Evolutionary conservation across 768 basidiomycete genomes (phyloP).

Genomic region (Leucosporidium yakuticum): DNA sequence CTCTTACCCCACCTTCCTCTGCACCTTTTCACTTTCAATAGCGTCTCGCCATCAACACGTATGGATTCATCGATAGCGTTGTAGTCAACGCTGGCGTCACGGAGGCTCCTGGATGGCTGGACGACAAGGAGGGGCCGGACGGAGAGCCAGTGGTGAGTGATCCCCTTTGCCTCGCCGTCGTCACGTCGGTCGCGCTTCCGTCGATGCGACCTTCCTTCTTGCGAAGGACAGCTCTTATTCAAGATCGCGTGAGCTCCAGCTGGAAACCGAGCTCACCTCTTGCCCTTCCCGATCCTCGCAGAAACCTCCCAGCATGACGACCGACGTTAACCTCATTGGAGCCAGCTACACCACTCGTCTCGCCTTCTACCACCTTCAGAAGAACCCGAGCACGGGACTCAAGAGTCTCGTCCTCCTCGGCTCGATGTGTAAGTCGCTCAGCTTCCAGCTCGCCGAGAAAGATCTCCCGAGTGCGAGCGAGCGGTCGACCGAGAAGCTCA

Average conservation of each 20-base stretch:
- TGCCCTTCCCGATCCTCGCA: constrained; percentile 7
- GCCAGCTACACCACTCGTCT: constrained; percentile 53
- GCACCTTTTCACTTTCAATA: not conserved
- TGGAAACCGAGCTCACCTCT: not conserved
- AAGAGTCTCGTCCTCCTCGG: constrained; percentile 55
- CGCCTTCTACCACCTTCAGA: constrained; percentile 51
- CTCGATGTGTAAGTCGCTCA: constrained; percentile 50
- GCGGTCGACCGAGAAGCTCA: no score
- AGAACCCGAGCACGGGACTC: constrained; percentile 17
- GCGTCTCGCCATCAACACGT: constrained; percentile 17
- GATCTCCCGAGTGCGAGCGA: no score
- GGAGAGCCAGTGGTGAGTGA: constrained; percentile 46
- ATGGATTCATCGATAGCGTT: constrained; percentile 39
- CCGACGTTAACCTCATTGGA: constrained; percentile 53
- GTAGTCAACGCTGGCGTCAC: constrained; percentile 47
- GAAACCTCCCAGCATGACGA: constrained; percentile 49
- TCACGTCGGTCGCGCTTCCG: no score
- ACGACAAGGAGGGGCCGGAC: constrained; percentile 23
- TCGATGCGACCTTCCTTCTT: no score
- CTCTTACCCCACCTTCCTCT: no score
- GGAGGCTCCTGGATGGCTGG: constrained; percentile 42
- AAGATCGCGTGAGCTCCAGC: no score
- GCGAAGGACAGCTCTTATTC: no score
- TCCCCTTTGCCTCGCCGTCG: no score
- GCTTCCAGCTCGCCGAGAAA: no score